A percentile compares a stretch with the other conserved stretches of the same genome.
Evolutionary conservation across 768 basidiomycete genomes (phyloP).

Genomic region (Kwoniella newhampshirensis): DNA sequence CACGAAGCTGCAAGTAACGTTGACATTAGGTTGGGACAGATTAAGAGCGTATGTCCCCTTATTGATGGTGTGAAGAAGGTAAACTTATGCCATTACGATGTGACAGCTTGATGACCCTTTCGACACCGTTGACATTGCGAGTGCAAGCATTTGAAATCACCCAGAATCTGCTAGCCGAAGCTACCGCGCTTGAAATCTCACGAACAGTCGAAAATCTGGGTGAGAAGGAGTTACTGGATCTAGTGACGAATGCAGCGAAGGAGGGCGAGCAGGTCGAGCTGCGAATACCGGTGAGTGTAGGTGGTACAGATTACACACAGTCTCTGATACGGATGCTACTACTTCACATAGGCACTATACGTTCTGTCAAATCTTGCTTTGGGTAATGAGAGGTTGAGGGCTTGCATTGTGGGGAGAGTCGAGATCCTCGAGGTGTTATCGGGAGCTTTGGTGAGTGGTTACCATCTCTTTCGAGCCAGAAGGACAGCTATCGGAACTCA

Average conservation of each 20-base stretch:
- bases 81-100: not conserved
- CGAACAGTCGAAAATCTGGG: constrained; percentile 30
- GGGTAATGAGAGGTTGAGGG: constrained; percentile 35
- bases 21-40: constrained; percentile 65
- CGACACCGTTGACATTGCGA: constrained; percentile 19
- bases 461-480: not conserved
- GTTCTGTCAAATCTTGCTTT: constrained; percentile 39
- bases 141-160: constrained; percentile 36
- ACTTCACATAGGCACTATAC: constrained; percentile 26
- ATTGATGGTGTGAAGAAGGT: constrained; percentile 1
- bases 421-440: constrained; percentile 38
- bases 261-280: constrained; percentile 27
- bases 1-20: constrained; percentile 68
- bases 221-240: constrained; percentile 27
- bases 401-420: constrained; percentile 22
- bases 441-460: constrained; percentile 32
- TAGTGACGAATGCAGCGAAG: constrained; percentile 20
- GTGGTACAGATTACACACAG: too few species aligned
- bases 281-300: constrained; percentile 28
- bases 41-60: constrained; percentile 60
- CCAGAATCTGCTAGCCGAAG: constrained; percentile 43
- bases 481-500: not conserved
- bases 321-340: not conserved
- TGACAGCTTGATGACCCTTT: constrained; percentile 11
- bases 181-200: constrained; percentile 27